These are phyloP conservation scores for Citrus maxima DNA, from an alignment of 345 rosid species.

Conservation along the genomic window DNA sequence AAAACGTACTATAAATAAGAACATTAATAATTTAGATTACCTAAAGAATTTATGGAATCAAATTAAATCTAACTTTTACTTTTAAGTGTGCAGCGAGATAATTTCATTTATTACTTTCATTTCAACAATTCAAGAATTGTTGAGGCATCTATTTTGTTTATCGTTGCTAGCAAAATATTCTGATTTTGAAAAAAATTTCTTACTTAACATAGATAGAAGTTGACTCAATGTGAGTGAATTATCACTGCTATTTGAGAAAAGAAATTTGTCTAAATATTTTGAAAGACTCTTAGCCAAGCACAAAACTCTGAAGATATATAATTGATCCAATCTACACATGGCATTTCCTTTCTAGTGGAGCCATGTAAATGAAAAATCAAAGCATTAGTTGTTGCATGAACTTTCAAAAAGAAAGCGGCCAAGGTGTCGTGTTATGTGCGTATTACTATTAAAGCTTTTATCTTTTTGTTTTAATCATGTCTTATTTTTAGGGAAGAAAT, in stretches of 20 bases:
- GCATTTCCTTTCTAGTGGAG: neutral
- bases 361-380: neutral
- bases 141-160: neutral
- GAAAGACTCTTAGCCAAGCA: neutral
- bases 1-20: too few species aligned
- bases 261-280: too few species aligned
- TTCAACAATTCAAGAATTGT: neutral
- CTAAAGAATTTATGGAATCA: neutral
- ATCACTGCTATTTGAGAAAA: neutral
- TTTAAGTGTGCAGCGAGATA: neutral
- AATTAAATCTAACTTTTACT: neutral
- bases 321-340: neutral
- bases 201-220: neutral
- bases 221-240: neutral
- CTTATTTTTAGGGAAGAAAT: conserved; percentile 21
- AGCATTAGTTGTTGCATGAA: neutral
- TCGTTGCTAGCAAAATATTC: neutral
- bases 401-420: conserved; percentile 13
- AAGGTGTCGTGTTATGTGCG: neutral
- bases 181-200: neutral
- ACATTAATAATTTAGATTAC: neutral
- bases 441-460: neutral
- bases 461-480: conserved; percentile 19
- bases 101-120: neutral
- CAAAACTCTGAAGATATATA: neutral